Evolutionary conservation across 2,329 filamentous ascomycete genomes (phyloP).

Genomic region (Apiospora pterosperma): DNA sequence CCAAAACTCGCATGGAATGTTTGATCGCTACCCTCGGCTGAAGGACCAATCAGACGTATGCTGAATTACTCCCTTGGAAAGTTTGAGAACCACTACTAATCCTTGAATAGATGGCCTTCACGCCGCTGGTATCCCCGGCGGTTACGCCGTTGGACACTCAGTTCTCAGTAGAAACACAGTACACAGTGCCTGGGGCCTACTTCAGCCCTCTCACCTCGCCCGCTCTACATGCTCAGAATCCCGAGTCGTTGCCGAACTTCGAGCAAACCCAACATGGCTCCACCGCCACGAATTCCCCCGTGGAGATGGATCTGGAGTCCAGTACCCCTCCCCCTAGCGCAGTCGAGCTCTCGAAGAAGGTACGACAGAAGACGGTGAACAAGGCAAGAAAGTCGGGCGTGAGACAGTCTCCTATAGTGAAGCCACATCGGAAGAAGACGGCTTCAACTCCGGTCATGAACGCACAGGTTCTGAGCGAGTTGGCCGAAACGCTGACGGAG

Average conservation of each 20-base stretch:
- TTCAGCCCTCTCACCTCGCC: conserved; percentile 83
- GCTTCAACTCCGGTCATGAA: conserved; percentile 53
- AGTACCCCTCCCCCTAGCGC: conserved; percentile 34
- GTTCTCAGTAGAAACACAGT: conserved; percentile 58
- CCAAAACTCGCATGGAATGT: conserved; percentile 57
- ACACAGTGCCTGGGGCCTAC: conserved; percentile 66
- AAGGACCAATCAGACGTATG: conserved; percentile 58
- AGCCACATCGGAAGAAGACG: conserved; percentile 56
- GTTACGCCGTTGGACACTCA: conserved; percentile 75
- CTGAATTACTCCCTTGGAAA: conserved; percentile 13
- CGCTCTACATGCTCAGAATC: conserved; percentile 68
- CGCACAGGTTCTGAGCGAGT: conserved; percentile 51
- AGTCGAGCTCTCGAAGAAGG: conserved; percentile 49
- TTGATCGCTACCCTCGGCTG: conserved; percentile 63
- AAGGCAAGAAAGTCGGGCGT: conserved; percentile 55
- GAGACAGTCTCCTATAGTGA: conserved; percentile 70
- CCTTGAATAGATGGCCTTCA: conserved; percentile 64
- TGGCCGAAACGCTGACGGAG: conserved; percentile 38
- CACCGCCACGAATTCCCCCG: conserved; percentile 50
- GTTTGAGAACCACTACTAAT: conserved; percentile 15
- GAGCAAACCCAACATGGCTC: conserved; percentile 37
- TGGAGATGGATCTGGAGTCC: conserved; percentile 53
- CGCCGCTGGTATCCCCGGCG: conserved; percentile 78
- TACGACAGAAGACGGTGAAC: conserved; percentile 46
- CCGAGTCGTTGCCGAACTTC: conserved; percentile 42